Base-by-base conservation (phyloP, 2,329 filamentous ascomycete species). In the Bipolaris gigantea region DNA sequence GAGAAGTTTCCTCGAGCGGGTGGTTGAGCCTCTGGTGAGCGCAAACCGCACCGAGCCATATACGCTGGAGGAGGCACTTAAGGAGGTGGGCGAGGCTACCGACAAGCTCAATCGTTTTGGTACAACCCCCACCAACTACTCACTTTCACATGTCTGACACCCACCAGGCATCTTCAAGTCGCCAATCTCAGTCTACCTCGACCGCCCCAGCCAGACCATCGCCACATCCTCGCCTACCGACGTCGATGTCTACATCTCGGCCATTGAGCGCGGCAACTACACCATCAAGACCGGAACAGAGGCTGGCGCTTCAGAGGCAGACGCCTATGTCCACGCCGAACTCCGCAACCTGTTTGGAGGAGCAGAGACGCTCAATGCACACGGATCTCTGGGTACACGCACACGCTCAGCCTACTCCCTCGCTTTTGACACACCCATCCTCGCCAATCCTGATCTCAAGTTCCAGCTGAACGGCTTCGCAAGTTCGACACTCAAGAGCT, bases 271-370 rank as follows among this genome's bases (percentile, higher is more conserved):
- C 62, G 88, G 90, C 30, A 87, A 89, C 35, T 85, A 97, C 69
- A 86, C 92, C 55, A 83, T 97, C 67, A 96, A 96, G 79, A 96
- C 92, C 0, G 94, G 94, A 55, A 97, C 94, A 8, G 93, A 97
- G 71, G 83, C 96, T 41, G 94, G 94, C 59, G 96, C 95, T 70
- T 87, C 90, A 19, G 94, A 99, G 75, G 94, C 93, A 33, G 96
- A 92, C 7, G 93, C 92, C 4, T 97, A 96, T 71, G 88, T 90
- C 62, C 93, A 94, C 63, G 82, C 92, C 40, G 82, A 93, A 47
- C 87, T 92, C 80, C 87, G 94, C 63, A 99, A 99, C 76, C 83
- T 99, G 55, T 90, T 99, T 72, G 94, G 94, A 47, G 94, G 94
- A 35, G 94, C 92, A 21, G 94, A 99, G 78, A 89, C 89, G 52